Base-by-base conservation (phyloP, 768 basidiomycete species). In the Boletus edulis region DNA sequence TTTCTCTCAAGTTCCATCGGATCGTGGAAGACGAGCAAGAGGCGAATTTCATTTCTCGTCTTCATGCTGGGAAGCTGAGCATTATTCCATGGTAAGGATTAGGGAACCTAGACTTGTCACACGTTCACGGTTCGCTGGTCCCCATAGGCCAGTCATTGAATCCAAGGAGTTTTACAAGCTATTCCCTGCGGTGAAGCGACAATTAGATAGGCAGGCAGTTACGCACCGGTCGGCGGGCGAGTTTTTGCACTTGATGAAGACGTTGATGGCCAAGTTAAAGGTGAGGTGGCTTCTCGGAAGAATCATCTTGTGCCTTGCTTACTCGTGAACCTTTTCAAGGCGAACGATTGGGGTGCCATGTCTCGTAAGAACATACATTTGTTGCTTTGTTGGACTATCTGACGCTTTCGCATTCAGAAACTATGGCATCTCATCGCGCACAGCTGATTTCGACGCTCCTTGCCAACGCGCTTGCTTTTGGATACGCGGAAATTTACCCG, bases 221-320 rank as follows among this genome's bases (percentile, higher is more conserved):
- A 81, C 83, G 0, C 83, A 85, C 59, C 67, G 64, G 0, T 71
- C 75, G 0, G 84, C 81, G 0, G 79, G 78, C 17, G 75, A 81
- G 53, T 86, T 86, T 59, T 67, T 85, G 6, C 76, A 78, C 38
- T 73, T 77, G 3, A 69, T 86, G 62, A 86, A 86, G 65, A 82
- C 81, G 0, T 57, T 86, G 43, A 86, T 86, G 84, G 84, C 84
- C n/a, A 86, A 86, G 54, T 61, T 86, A 38, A 86, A 85, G 76
- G 84, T 81, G 46, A 54, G 51, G 15, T 51, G 2, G 0, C 51
- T 15, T 9, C 4, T 49, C 4, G 4, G 17, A 12, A 0, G 8
- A 4, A 17, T 24, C n/a, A 17, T 32, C 34, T n/a, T 14, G 13
- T 47, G 4, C 8, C 27, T n/a, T 38, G 8, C 40, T 59, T n/a